Evolutionary conservation across 768 basidiomycete genomes (phyloP).

Genomic region (Tulasnella calospora): DNA sequence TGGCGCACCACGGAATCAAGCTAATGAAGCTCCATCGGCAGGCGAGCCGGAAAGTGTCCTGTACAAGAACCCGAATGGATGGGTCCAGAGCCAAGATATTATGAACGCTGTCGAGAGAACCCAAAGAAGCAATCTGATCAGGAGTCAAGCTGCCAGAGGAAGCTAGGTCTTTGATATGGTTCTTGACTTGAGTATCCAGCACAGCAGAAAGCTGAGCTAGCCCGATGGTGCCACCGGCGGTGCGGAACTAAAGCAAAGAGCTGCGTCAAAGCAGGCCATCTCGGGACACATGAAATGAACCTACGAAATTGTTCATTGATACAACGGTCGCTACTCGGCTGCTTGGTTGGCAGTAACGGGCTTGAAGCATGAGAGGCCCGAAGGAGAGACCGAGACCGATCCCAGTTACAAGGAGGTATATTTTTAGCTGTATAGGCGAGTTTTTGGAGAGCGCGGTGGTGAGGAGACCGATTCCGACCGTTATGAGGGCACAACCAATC

Average conservation of each 20-base stretch:
- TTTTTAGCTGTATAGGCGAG: conserved; percentile 38
- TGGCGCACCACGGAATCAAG: conserved; percentile 45
- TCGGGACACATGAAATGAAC: conserved; percentile 30
- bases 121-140: background rate
- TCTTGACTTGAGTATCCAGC: conserved; percentile 43
- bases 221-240: conserved; percentile 50
- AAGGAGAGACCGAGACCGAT: conserved; percentile 43
- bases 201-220: conserved; percentile 51
- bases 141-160: conserved; percentile 18
- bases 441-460: conserved; percentile 42
- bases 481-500: conserved; percentile 40
- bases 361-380: conserved; percentile 34
- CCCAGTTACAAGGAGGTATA: conserved; percentile 46
- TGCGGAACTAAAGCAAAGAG: conserved; percentile 39
- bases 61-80: conserved; percentile 37
- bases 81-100: conserved; percentile 40
- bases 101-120: conserved; percentile 38
- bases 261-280: background rate
- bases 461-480: conserved; percentile 45
- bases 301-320: conserved; percentile 45
- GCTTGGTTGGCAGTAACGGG: conserved; percentile 31
- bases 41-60: conserved; percentile 43
- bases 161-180: conserved; percentile 34
- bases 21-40: conserved; percentile 47
- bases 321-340: conserved; percentile 44